Evolutionary conservation across 495 filamentous ascomycete species (phyloP), one percentile per base, ranked within the genome.

Genomic region (Aspergillus diversus): DNA sequence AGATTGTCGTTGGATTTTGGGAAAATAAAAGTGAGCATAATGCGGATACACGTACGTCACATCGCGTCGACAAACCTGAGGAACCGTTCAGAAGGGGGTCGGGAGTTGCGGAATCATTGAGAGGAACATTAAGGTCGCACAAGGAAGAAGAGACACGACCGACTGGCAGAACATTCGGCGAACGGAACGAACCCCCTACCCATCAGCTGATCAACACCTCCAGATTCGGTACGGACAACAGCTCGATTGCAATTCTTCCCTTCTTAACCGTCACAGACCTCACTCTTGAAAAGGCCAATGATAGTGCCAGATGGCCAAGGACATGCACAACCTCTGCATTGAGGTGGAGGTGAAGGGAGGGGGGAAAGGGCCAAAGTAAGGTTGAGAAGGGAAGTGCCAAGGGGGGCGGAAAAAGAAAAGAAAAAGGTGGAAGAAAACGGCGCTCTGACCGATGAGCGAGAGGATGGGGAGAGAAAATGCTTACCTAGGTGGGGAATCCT

Each of bases 81-180:
- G 34, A 55, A 55, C 32, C 15, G 12, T 55, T 16, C 15, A 42
- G 17, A 4, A 13, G 12, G 12, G 16, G 37, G 27, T 33, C 27
- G 11, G 17, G 31, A 48, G 9, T 16, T 33, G 42, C 42, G 33
- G 17, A 50, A 21, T 32, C 51, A 8, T 35, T 16, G 16, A 32
- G 51, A 39, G 42, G 42, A 55, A 52, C 42, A 37, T 7, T 7
- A 56, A 33, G 46, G 60, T 63, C 31, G 53, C 60, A 63, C 60
- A 63, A 63, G 53, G 16, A 21, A 50, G 47, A 50, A 16, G 46
- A 49, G 7, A 39, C 37, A 39, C 37, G 3, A 39, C 39, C 11
- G 39, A 15, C 6, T 21, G 47, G 47, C 15, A 50, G n/a, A 50
- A 50, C 37, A 46, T 48, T 43, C 37, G 35, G 39, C 42, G 42